phyloP scores from a whole-genome alignment of 73 alveolate species.

The Loxodes magnus region DNA sequence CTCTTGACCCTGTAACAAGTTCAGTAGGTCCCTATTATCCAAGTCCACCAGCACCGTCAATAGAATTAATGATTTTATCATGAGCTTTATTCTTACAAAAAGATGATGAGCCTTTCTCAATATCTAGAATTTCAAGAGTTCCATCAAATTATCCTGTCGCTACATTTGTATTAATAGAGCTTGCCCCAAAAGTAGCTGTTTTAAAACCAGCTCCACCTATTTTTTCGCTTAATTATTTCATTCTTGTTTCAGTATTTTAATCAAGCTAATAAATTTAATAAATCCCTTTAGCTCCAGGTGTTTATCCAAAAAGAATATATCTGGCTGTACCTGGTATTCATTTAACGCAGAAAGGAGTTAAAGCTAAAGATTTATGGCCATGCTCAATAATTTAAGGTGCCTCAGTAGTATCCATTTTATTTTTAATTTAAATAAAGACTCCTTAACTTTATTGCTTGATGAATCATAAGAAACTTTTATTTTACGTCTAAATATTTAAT shows the following conservation, averaged over 20 bases:
- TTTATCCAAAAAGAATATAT: constrained; percentile 89
- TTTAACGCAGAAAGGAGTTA: constrained; percentile 85
- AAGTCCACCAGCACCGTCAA: constrained; percentile 96
- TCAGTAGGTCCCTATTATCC: constrained; percentile 97
- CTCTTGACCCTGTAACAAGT: constrained; percentile 98
- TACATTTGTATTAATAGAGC: constrained; percentile 43
- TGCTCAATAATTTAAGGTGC: constrained; percentile 95
- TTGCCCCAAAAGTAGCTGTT: constrained; percentile 86
- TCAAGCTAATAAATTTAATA: constrained; percentile 82
- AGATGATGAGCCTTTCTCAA: constrained; percentile 68
- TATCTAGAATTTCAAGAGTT: constrained; percentile 69
- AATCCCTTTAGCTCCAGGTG: constrained; percentile 96
- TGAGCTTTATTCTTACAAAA: constrained; percentile 94
- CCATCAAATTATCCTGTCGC: constrained; percentile 98
- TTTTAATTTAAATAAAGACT: no score
- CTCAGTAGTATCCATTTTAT: constrained; percentile 78
- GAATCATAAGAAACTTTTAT: no score
- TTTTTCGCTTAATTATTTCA: background rate
- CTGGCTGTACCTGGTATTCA: constrained; percentile 96
- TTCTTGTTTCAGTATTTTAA: constrained; percentile 30
- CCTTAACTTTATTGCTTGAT: no score
- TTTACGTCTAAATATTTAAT: no score
- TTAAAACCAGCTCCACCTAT: constrained; percentile 74
- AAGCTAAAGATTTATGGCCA: constrained; percentile 54
- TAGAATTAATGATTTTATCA: constrained; percentile 83